Evolutionary conservation across 805 yeast species (phyloP).

Genomic region (Phaffomyces opuntiae): DNA sequence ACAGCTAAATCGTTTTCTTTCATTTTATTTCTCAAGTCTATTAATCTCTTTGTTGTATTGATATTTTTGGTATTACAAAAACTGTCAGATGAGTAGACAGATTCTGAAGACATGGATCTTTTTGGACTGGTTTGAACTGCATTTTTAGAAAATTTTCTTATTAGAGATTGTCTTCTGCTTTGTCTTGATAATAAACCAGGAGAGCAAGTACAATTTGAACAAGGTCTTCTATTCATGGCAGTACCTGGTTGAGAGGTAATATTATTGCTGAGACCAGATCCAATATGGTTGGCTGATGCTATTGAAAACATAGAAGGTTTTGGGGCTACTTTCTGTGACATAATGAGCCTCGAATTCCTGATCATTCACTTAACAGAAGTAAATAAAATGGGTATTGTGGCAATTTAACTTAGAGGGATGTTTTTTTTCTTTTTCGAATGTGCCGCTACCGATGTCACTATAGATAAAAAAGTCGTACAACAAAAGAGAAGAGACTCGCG

Average conservation of each 20-base stretch:
- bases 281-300: slow-evolving; percentile 21
- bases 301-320: slow-evolving; percentile 39
- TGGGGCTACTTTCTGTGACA: slow-evolving; percentile 27
- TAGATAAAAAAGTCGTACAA: no score
- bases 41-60: slow-evolving; percentile 55
- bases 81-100: slow-evolving; percentile 32
- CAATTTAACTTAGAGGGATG: neutral
- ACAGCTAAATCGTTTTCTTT: slow-evolving; percentile 55
- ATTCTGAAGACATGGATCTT: slow-evolving; percentile 25
- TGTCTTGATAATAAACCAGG: slow-evolving; percentile 72
- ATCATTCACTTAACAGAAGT: neutral
- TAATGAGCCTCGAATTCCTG: neutral
- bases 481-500: no score
- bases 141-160: slow-evolving; percentile 31
- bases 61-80: slow-evolving; percentile 35
- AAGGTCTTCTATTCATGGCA: slow-evolving; percentile 34
- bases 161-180: slow-evolving; percentile 51
- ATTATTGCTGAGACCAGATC: neutral
- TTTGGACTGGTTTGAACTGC: slow-evolving; percentile 13
- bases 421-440: neutral
- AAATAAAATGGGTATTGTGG: neutral
- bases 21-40: slow-evolving; percentile 58
- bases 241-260: slow-evolving; percentile 6
- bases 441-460: neutral
- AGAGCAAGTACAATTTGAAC: slow-evolving; percentile 76